These are phyloP conservation scores for Exophiala sp. DNA, from an alignment of 2,329 filamentous ascomycete species.

Conservation along the genomic window DNA sequence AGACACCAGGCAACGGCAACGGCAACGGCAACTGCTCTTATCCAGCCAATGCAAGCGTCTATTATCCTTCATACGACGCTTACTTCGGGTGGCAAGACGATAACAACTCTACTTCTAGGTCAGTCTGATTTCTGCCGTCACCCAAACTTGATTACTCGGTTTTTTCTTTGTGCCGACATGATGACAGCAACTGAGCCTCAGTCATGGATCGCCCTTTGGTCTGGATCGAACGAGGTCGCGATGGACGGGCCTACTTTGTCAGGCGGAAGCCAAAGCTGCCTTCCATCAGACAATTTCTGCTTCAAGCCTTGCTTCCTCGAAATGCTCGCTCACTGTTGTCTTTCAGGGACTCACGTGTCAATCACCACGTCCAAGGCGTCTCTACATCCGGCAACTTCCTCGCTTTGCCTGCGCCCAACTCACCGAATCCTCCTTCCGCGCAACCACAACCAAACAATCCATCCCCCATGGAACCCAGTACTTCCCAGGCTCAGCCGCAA, in stretches of 20 bases:
- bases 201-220: background rate
- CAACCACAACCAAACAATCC: background rate
- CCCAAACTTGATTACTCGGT: slow-evolving; percentile 2
- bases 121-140: slow-evolving; percentile 10
- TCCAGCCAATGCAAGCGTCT: slow-evolving; percentile 13
- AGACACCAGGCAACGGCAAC: slow-evolving; percentile 7
- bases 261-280: slow-evolving; percentile 17
- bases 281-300: slow-evolving; percentile 6
- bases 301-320: slow-evolving; percentile 12
- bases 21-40: slow-evolving; percentile 1
- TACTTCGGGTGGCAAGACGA: slow-evolving; percentile 16
- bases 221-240: slow-evolving; percentile 24
- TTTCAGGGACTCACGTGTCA: slow-evolving; percentile 18
- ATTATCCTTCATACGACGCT: slow-evolving; percentile 22
- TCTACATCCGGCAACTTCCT: background rate
- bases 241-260: slow-evolving; percentile 25
- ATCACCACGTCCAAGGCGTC: slow-evolving; percentile 6
- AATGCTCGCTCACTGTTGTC: slow-evolving; percentile 21
- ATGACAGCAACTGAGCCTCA: background rate
- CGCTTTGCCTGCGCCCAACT: slow-evolving; percentile 10
- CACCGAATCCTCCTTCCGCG: slow-evolving; percentile 1
- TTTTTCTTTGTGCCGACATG: background rate
- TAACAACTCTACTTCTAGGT: slow-evolving; percentile 12
- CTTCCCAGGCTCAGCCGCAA: slow-evolving; percentile 15
- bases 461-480: slow-evolving; percentile 15